A percentile compares a stretch with the other conserved stretches of the same genome.
These are phyloP conservation scores for Solanum ossicruentum DNA, from an alignment of 257 asterid genomes.

Conservation along the genomic window DNA sequence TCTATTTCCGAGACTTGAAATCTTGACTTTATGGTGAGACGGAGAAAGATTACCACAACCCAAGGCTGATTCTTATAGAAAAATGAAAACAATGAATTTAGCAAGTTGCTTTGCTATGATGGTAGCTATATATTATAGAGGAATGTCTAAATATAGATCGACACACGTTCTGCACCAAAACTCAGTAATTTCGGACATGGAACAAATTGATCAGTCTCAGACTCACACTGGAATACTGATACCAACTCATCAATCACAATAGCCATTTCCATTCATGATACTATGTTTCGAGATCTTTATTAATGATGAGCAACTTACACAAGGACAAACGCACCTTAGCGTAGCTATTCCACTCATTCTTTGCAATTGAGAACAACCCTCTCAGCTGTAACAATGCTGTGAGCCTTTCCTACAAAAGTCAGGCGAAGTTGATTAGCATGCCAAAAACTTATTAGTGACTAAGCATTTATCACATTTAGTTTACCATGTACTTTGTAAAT, in stretches of 20 bases:
- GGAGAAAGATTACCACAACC: not conserved
- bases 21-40: not conserved
- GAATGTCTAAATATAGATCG: not conserved
- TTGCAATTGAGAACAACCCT: conserved; percentile 97
- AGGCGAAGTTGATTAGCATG: not conserved
- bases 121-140: not conserved
- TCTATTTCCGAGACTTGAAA: not conserved
- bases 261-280: not conserved
- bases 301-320: not conserved
- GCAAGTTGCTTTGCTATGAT: not conserved
- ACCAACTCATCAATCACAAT: not conserved
- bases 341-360: conserved; percentile 99
- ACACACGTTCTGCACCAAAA: not conserved
- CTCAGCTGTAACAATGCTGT: conserved; percentile 80
- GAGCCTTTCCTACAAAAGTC: conserved; percentile 60
- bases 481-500: conserved; percentile 80
- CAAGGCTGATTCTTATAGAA: not conserved
- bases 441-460: not conserved
- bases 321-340: conserved; percentile 46
- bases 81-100: not conserved
- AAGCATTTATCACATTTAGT: not conserved
- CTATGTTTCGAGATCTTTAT: not conserved
- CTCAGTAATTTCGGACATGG: not conserved
- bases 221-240: not conserved
- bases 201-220: not conserved